A percentile compares a stretch with the other conserved stretches of the same genome.
These are phyloP conservation scores for Flaveria robusta DNA, from an alignment of 129 eudicot species.

Conservation along the genomic window DNA sequence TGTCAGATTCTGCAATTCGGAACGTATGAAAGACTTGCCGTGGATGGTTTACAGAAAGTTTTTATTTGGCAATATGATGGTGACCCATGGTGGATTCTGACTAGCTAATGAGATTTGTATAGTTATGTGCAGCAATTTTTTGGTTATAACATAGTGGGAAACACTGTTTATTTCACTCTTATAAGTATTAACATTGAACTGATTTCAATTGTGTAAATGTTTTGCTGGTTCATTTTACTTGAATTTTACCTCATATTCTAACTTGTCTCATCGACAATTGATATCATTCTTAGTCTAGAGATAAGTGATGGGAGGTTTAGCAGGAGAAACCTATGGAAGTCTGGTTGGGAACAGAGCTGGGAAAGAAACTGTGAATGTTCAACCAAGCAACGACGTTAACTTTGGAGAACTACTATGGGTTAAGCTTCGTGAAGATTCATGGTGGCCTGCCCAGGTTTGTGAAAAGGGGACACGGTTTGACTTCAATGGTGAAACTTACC, in stretches of 20 bases:
- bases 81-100: too few relatives aligned
- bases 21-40: too few relatives aligned
- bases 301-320: slow-evolving; percentile 41
- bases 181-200: not conserved
- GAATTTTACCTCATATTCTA: slow-evolving; percentile 14
- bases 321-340: slow-evolving; percentile 27
- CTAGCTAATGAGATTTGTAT: not conserved
- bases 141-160: not conserved
- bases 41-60: too few relatives aligned
- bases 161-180: too few relatives aligned
- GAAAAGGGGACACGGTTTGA: slow-evolving; percentile 12
- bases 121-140: not conserved
- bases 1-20: too few relatives aligned
- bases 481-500: not conserved
- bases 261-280: slow-evolving; percentile 19
- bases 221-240: not conserved
- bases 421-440: slow-evolving; percentile 48
- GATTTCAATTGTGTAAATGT: not conserved
- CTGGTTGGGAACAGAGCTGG: slow-evolving; percentile 23
- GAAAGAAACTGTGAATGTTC: slow-evolving; percentile 36
- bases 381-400: slow-evolving; percentile 21
- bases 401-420: slow-evolving; percentile 60
- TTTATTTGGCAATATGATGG: too few relatives aligned
- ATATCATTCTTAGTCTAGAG: slow-evolving; percentile 19
- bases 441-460: slow-evolving; percentile 82